phyloP scores from a whole-genome alignment of 352 stramenopile species.

The Globisporangium megalacanthum region DNA sequence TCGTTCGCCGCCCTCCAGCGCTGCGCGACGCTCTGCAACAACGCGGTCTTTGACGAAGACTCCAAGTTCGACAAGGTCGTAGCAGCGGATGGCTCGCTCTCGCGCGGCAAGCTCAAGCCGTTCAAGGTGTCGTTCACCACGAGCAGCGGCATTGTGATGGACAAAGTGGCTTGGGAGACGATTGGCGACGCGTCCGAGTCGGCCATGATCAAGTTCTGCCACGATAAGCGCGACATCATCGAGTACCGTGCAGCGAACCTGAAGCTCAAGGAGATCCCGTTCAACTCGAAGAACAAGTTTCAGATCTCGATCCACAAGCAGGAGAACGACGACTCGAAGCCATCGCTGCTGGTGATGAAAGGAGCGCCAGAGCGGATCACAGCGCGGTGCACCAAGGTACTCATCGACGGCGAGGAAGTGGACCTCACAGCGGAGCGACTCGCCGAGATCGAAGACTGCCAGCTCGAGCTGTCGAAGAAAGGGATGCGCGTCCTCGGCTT shows the following conservation, averaged over 20 bases:
- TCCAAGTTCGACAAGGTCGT: conserved; percentile 75
- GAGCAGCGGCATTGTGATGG: conserved; percentile 31
- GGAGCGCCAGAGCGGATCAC: conserved; percentile 95
- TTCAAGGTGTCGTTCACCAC: conserved; percentile 56
- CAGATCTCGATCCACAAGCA: conserved; percentile 80
- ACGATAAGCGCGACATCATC: conserved; percentile 68
- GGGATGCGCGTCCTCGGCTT: conserved; percentile 61
- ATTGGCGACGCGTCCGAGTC: conserved; percentile 74
- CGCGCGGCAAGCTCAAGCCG: conserved; percentile 38
- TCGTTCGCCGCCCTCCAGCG: conserved; percentile 49
- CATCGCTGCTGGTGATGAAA: conserved; percentile 90
- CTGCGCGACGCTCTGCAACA: conserved; percentile 75
- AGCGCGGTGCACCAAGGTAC: conserved; percentile 82
- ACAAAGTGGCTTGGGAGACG: conserved; percentile 29
- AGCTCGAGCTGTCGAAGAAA: conserved; percentile 53
- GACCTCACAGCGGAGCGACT: conserved; percentile 85
- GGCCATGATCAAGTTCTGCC: conserved; percentile 84
- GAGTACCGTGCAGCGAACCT: conserved; percentile 54
- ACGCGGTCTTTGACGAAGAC: conserved; percentile 70
- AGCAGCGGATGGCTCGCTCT: conserved; percentile 30
- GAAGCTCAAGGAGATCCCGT: conserved; percentile 80
- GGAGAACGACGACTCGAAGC: conserved; percentile 60
- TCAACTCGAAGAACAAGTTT: conserved; percentile 88
- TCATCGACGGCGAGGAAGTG: conserved; percentile 51
- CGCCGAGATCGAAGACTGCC: conserved; percentile 37